Evolutionary conservation across 768 basidiomycete species (phyloP), one percentile per base, ranked within the genome.

Genomic region (Phlebiopsis gigantea): DNA sequence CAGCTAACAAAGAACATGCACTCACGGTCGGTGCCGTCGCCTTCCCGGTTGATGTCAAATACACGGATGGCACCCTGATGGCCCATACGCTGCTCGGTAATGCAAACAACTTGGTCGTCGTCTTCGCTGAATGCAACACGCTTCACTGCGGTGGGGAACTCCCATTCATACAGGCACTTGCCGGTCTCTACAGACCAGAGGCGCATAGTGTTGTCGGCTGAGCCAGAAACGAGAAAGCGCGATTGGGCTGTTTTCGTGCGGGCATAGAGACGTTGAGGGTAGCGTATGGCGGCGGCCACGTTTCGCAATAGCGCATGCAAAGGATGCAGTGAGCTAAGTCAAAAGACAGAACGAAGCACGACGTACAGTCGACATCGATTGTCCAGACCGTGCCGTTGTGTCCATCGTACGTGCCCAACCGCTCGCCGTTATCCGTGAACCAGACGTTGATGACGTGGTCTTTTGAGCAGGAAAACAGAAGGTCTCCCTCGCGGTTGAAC

Each of bases 311-410:
- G 28, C 15, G 21, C 22, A 46, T 2, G 46, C 26, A 24, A 28
- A 15, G 44, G 21, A 6, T 5, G 17, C 42, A 21, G 42, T 43
- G 17, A 43, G 42, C 6, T 5, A 43, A 43, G 7, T 6, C 21
- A 5, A 22, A 12, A 45, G 10, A 46, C n/a, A 19, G 22, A 30
- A 42, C 53, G 45, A 25, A 54, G 57, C 26, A 31, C 43, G 7
- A 57, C 91, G 73, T 73, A 97, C 94, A 85, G 78, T 99, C 97
- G 52, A 93, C 84, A 72, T 96, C 94, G 62, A 95, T 83, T 51
- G 94, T 95, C 97, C 97, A 98, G 25, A 99, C 90, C 0, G 90
- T 80, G 55, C 97, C 97, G 66, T 98, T 99, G 72, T 97, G 86
- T 41, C 94, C 97, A 46, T 91, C 85, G 68, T 97, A 98, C 57